Conservation (phyloP, 2,329 filamentous ascomycete species). For the Clarireedia hainanense region DNA sequence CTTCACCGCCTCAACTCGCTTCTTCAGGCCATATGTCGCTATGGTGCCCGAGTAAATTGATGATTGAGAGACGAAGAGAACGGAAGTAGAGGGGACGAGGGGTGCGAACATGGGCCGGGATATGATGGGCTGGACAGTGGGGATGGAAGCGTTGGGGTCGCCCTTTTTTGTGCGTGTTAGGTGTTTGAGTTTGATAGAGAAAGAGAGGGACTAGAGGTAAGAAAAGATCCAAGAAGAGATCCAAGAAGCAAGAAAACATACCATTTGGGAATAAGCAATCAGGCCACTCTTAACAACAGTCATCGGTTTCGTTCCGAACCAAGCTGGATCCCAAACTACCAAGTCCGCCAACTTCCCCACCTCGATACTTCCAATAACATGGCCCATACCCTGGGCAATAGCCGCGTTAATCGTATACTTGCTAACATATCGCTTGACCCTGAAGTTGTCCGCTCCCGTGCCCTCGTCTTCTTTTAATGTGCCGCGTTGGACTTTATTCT, state of each 20-base stretch:
- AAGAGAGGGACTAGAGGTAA: not conserved
- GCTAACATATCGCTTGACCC: constrained; percentile 85
- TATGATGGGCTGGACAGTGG: constrained; percentile 77
- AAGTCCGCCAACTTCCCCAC: constrained; percentile 85
- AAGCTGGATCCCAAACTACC: constrained; percentile 76
- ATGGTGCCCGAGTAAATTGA: constrained; percentile 61
- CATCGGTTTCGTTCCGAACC: constrained; percentile 80
- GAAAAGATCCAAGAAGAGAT: not conserved
- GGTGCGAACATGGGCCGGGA: constrained; percentile 81
- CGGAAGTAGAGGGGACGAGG: constrained; percentile 60
- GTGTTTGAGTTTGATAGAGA: not conserved
- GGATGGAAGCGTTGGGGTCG: constrained; percentile 76
- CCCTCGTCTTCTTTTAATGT: constrained; percentile 67
- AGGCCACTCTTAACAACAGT: constrained; percentile 82
- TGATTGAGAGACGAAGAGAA: constrained; percentile 75
- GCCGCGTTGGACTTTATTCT: constrained; percentile 87
- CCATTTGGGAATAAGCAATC: constrained; percentile 78
- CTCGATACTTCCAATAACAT: constrained; percentile 80
- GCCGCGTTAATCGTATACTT: constrained; percentile 97
- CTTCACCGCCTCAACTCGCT: constrained; percentile 72
- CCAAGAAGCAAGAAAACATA: constrained; percentile 32
- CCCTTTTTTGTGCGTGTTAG: constrained; percentile 41
- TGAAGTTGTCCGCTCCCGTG: constrained; percentile 77
- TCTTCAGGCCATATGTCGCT: constrained; percentile 65
- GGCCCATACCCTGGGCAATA: constrained; percentile 80